Percentiles rank a stretch among this genome's conserved stretches.
These are phyloP conservation scores for Ophiorrhiza pumila DNA, from an alignment of 257 asterid species.

Conservation along the genomic window DNA sequence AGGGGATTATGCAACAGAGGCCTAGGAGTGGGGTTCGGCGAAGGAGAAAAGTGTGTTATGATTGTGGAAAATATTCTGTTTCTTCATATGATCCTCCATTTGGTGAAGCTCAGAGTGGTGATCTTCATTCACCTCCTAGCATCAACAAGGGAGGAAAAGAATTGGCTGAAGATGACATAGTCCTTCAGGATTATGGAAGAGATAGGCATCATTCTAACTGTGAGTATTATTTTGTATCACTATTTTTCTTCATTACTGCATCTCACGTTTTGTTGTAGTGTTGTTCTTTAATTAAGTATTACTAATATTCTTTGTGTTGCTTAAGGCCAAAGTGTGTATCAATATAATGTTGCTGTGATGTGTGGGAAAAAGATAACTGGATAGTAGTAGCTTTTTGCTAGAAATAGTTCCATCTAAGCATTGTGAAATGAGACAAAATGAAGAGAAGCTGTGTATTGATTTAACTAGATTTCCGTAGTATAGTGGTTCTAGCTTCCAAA, in stretches of 20 bases:
- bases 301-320: background rate
- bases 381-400: background rate
- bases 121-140: constrained; percentile 28
- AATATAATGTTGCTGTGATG: background rate
- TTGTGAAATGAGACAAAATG: background rate
- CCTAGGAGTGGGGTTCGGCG: constrained; percentile 44
- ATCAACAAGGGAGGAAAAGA: constrained; percentile 28
- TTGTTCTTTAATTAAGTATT: background rate
- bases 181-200: constrained; percentile 28
- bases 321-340: background rate
- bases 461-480: background rate
- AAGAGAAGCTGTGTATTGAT: background rate
- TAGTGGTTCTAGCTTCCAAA: background rate
- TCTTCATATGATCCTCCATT: constrained; percentile 38
- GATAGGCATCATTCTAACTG: constrained; percentile 35
- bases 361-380: background rate
- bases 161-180: constrained; percentile 22
- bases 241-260: background rate
- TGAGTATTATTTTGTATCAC: constrained; percentile 26
- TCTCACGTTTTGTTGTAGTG: background rate
- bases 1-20: constrained; percentile 45
- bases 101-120: constrained; percentile 25
- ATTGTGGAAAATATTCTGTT: constrained; percentile 35
- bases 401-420: too few species aligned
- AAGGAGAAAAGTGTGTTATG: constrained; percentile 31